phyloP scores from a whole-genome alignment of 352 stramenopile species.

The Phytophthora sansomeana region DNA sequence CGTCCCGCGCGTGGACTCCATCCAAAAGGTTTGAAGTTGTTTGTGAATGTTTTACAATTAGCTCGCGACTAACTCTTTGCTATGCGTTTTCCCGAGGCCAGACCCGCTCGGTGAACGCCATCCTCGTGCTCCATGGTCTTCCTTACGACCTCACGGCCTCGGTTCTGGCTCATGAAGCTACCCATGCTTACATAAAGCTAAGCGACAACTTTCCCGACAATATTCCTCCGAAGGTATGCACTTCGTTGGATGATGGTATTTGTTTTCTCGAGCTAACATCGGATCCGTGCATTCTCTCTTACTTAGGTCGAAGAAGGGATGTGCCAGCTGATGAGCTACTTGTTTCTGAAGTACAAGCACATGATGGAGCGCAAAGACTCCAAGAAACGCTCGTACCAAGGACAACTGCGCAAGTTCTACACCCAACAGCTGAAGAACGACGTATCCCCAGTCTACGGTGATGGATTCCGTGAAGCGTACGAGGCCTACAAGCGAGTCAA shows the following conservation, averaged over 20 bases:
- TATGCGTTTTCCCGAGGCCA: slow-evolving; percentile 16
- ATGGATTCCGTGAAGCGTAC: slow-evolving; percentile 70
- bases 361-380: slow-evolving; percentile 49
- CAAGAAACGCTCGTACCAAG: slow-evolving; percentile 50
- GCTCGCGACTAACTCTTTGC: slow-evolving; percentile 1
- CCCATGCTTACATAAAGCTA: slow-evolving; percentile 79
- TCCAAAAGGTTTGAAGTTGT: slow-evolving; percentile 51
- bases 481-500: slow-evolving; percentile 71
- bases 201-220: slow-evolving; percentile 70
- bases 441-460: slow-evolving; percentile 64
- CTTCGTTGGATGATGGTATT: not conserved
- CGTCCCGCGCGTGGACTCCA: slow-evolving; percentile 50
- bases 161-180: slow-evolving; percentile 78
- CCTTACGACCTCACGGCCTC: slow-evolving; percentile 80
- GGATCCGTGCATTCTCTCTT: not conserved
- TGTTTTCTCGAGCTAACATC: slow-evolving; percentile 9
- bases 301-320: slow-evolving; percentile 64
- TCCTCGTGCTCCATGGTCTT: slow-evolving; percentile 76
- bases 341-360: slow-evolving; percentile 81
- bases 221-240: slow-evolving; percentile 48
- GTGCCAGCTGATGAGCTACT: slow-evolving; percentile 80
- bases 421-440: slow-evolving; percentile 72
- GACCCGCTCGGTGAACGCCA: slow-evolving; percentile 74
- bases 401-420: slow-evolving; percentile 67
- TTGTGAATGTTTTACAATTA: not conserved